Percentiles rank a stretch among this genome's conserved stretches.
phyloP scores from a whole-genome alignment of 257 asterid species.

The Primulina huaijiensis region DNA sequence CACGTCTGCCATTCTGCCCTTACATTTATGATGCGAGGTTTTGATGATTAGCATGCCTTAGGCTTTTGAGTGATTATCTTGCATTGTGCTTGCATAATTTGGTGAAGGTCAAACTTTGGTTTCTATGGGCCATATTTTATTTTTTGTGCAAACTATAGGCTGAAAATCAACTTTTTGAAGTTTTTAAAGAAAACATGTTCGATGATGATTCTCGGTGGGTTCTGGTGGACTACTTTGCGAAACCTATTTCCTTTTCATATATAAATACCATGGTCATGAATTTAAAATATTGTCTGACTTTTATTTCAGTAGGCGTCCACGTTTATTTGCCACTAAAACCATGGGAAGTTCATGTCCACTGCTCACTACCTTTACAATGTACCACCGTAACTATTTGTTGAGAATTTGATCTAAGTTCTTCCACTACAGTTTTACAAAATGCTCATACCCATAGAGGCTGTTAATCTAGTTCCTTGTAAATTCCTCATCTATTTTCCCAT shows the following conservation, averaged over 20 bases:
- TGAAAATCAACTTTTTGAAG: background rate
- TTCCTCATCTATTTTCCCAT: background rate
- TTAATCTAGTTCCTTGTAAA: background rate
- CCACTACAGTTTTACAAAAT: background rate
- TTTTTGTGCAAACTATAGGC: background rate
- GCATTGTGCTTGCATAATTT: too few relatives aligned
- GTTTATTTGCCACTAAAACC: background rate
- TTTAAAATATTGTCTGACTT: background rate
- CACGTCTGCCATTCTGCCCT: slow-evolving; percentile 3
- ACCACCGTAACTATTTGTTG: background rate
- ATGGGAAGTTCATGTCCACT: background rate
- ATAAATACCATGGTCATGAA: background rate
- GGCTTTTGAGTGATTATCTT: background rate
- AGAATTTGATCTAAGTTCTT: background rate
- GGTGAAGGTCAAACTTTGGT: background rate
- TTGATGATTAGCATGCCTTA: slow-evolving; percentile 10
- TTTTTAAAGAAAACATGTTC: too few relatives aligned
- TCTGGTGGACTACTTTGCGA: background rate
- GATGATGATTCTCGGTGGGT: background rate
- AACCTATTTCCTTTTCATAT: too few relatives aligned
- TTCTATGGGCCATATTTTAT: background rate
- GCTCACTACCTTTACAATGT: background rate
- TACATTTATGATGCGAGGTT: background rate
- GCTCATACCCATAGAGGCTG: background rate
- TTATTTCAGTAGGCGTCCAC: background rate